Conservation (phyloP, 306 rosid genomes). For the Prinsepia uniflora region DNA sequence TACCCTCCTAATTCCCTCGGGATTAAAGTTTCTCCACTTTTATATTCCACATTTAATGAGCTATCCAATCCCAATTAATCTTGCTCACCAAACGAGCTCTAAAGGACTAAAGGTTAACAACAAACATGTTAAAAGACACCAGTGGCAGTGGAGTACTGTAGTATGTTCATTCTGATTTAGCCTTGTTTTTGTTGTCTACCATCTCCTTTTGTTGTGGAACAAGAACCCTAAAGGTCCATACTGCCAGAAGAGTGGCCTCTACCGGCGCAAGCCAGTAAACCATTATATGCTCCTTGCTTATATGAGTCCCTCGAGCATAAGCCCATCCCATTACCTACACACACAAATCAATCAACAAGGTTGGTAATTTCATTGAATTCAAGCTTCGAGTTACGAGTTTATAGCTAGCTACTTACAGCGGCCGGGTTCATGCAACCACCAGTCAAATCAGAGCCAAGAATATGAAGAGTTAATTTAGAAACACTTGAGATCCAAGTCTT, state of each 20-base stretch:
- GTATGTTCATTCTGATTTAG: slow-evolving; percentile 60
- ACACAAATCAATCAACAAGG: neutral
- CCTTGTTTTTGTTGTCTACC: slow-evolving; percentile 34
- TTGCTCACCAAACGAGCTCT: neutral
- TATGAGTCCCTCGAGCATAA: slow-evolving; percentile 81
- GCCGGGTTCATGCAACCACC: slow-evolving; percentile 98
- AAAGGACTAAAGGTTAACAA: neutral
- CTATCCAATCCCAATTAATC: no score
- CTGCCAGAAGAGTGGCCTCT: slow-evolving; percentile 75
- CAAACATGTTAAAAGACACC: neutral
- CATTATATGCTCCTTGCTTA: slow-evolving; percentile 76
- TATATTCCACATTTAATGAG: no score
- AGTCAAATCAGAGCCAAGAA: slow-evolving; percentile 86
- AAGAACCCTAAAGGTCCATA: slow-evolving; percentile 63
- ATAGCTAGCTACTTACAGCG: slow-evolving; percentile 48
- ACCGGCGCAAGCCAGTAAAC: slow-evolving; percentile 95
- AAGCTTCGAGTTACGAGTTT: slow-evolving; percentile 1
- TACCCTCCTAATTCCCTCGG: no score
- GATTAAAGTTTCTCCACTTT: no score
- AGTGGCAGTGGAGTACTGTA: neutral
- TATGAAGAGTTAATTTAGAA: slow-evolving; percentile 69
- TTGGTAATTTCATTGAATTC: neutral
- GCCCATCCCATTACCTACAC: slow-evolving; percentile 94
- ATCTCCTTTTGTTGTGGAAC: slow-evolving; percentile 44
- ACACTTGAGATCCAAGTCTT: slow-evolving; percentile 96